Evolutionary conservation across 2,329 filamentous ascomycete species (phyloP).

Genomic region (Onygena corvina): DNA sequence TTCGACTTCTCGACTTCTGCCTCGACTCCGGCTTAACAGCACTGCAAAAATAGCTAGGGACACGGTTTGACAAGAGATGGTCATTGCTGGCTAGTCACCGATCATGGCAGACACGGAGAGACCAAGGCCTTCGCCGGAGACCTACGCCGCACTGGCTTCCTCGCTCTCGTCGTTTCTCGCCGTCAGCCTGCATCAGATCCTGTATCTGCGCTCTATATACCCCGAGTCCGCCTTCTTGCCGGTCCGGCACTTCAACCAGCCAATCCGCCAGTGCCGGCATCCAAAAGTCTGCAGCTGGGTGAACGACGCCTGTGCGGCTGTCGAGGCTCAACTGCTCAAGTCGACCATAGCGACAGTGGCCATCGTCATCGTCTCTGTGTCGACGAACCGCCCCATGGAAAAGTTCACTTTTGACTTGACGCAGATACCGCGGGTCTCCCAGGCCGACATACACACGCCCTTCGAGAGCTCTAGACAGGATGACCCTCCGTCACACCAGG

Average conservation of each 20-base stretch:
- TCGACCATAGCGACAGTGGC: conserved; percentile 44
- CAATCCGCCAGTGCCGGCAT: conserved; percentile 75
- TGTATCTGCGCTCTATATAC: conserved; percentile 72
- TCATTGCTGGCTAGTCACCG: too few relatives aligned
- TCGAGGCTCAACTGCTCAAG: conserved; percentile 56
- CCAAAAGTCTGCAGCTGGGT: conserved; percentile 79
- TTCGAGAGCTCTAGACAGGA: conserved; percentile 31
- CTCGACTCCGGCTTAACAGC: neutral
- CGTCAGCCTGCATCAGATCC: conserved; percentile 71
- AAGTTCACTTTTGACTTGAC: conserved; percentile 50
- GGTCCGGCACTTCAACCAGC: conserved; percentile 68
- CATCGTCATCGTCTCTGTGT: conserved; percentile 44
- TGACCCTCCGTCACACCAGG: conserved; percentile 13
- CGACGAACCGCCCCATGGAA: conserved; percentile 43
- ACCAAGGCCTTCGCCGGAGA: conserved; percentile 34
- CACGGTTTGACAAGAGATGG: too few relatives aligned
- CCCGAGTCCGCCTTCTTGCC: conserved; percentile 65
- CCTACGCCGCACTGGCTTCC: conserved; percentile 48
- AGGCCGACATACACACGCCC: conserved; percentile 39
- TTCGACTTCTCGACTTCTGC: too few relatives aligned
- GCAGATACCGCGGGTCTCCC: conserved; percentile 41
- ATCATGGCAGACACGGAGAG: neutral
- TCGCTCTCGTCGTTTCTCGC: conserved; percentile 71
- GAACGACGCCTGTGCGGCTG: conserved; percentile 62
- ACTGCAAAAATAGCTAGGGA: neutral